Evolutionary conservation across 768 basidiomycete species (phyloP), one percentile per base, ranked within the genome.

Genomic region (Tephrocybe sp.): DNA sequence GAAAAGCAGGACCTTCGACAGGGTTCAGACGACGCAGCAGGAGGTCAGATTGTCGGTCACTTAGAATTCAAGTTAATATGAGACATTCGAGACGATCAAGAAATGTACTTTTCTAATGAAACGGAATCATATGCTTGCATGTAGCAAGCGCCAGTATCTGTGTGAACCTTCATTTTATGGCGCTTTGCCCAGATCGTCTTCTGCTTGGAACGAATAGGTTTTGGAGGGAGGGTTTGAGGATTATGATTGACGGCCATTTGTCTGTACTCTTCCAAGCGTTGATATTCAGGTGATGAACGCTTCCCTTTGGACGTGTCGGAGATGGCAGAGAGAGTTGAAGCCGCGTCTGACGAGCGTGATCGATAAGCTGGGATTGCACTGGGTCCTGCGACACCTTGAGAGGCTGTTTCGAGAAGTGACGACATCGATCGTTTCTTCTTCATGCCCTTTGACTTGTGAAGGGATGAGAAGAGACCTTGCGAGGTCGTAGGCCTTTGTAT

Each of bases 81-180:
- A n/a, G 48, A 30, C 51, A 42, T 39, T 46, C 36, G 15, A 53
- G 12, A 49, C 42, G 40, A 45, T 48, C n/a, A n/a, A 42, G 50
- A 32, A 43, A 69, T 81, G 57, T 54, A 86, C 88, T 76, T 86
- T 55, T 85, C 81, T 15, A 85, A 63, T 10, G 75, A 63, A 24
- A 78, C 68, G 21, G 75, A 70, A 46, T 84, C 80, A 55, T 86
- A 88, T 0, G 85, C 71, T 57, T 83, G 85, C 84, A 86, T 83
- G 60, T 87, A 87, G 1, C 80, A 77, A 12, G 75, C 80, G 6
- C 54, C 60, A 2, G 73, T 60, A 55, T 81, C 83, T 2, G 84
- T 81, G 58, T 86, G 85, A 20, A 82, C 62, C 50, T 68, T 80
- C 73, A 80, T 77, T 37, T 70, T 75, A 30, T 67, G 58, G 28